Evolutionary conservation across 2,329 filamentous ascomycete species (phyloP), one percentile per base, ranked within the genome.

Genomic region (Knufia fluminis): DNA sequence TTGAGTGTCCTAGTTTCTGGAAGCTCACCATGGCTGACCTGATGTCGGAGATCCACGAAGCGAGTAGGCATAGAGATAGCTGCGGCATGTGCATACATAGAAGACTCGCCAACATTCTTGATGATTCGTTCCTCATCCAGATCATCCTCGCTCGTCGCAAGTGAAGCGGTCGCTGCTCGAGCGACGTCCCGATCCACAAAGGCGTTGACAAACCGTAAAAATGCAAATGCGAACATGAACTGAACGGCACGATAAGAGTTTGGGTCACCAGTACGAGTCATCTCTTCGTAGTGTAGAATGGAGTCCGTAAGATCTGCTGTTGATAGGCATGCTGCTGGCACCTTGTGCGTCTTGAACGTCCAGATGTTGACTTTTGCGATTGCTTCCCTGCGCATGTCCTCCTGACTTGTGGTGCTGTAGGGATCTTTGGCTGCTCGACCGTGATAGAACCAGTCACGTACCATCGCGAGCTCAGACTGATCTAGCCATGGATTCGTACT

Each of bases 21-120:
- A 49, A 92, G 70, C 62, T 85, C 82, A 67, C 90, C 85, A 62
- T 94, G 87, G 36, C 86, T 89, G 46, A 83, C 83, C 66, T 89
- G 83, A 64, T 94, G 87, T 47, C 87, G 76, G 49, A 89, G 73
- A 71, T 90, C 86, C 49, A 92, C 86, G 64, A 91, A 89, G 1
- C 80, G 79, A 1, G 78, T 77, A 1, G 57, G 57, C 54, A 59
- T 56, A 22, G 53, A 50, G 22, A 59, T 58, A 19, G 50, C 51
- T 26, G 50, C 51, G 8, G 57, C 57, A 32, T 56, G 53, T 20
- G 57, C 56, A 46, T 58, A 59, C 57, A 59, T 59, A 3, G 56
- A 58, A 31, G 46, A 57, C 46, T 59, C 56, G 19, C 57, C 56
- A 17, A 31, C 43, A 20, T 19, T 42, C 26, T 49, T 50, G 16